Evolutionary conservation across 352 stramenopile species (phyloP), one percentile per base, ranked within the genome.

Genomic region (Blastocystis sp.): DNA sequence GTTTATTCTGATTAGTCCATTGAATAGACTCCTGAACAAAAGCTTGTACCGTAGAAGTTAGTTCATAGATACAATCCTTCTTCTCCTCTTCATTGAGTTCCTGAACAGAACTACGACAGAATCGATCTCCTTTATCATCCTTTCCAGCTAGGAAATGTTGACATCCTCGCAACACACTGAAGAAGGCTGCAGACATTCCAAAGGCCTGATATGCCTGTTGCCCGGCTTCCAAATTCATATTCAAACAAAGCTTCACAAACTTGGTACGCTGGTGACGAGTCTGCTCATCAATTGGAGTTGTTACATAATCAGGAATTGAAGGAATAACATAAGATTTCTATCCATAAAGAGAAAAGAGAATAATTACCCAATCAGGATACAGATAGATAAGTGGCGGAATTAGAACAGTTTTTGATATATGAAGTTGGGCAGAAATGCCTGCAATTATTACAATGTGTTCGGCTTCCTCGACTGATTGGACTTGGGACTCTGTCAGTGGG

Each of bases 21-120:
- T 83, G 71, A 46, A 83, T 83, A 0, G 71, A 83, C 12, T 83
- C 71, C 29, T 83, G 71, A 32, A 83, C 42, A 43, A 66, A 83
- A 9, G 71, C 71, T 42, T 83, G 71, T 6, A 83, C 71, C 0
- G 39, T 56, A 1, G 71, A 83, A n/a, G 21, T 67, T 35, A 83
- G 11, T 56, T 83, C 71, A 63, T 83, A 83, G 6, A 51, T 42
- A 63, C 71, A 65, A 39, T 63, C 71, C 51, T 83, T 54, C 32
- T 54, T 29, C 49, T 83, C 71, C 46, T 66, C 52, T 27, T 49
- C 71, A 29, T 35, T 51, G n/a, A 83, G 49, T 29, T 83, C 71
- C 1, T 83, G 42, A 5, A 83, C 49, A n/a, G 32, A 32, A 27
- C 71, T 27, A 24, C 71, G 19, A n/a, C 71, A 83, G 29, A 83